Evolutionary conservation across 495 filamentous ascomycete genomes (phyloP).

Genomic region (Sordaria brevicollis): DNA sequence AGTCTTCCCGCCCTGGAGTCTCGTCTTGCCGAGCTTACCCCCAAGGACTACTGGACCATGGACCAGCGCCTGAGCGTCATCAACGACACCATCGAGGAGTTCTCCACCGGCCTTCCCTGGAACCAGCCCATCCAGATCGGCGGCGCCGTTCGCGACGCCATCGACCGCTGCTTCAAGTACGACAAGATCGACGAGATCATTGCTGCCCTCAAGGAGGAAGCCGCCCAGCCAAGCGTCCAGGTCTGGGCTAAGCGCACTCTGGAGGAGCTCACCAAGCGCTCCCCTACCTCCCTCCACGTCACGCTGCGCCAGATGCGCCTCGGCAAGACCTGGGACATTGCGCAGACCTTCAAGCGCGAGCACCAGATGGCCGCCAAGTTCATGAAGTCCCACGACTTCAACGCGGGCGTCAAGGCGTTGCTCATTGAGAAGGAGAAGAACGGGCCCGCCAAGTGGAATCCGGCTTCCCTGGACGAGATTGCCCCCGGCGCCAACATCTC

Average conservation of each 20-base stretch:
- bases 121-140: conserved; percentile 52
- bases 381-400: conserved; percentile 82
- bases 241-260: conserved; percentile 70
- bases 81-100: conserved; percentile 86
- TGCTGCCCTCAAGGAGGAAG: conserved; percentile 41
- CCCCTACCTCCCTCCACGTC: conserved; percentile 76
- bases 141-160: conserved; percentile 58
- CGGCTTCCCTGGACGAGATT: conserved; percentile 55
- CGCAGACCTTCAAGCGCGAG: conserved; percentile 74
- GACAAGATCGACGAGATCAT: conserved; percentile 61
- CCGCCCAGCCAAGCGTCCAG: conserved; percentile 39
- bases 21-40: conserved; percentile 79
- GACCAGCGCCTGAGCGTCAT: conserved; percentile 55
- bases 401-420: conserved; percentile 68
- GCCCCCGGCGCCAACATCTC: conserved; percentile 32
- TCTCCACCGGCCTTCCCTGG: conserved; percentile 66
- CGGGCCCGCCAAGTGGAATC: conserved; percentile 53
- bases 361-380: conserved; percentile 68
- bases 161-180: conserved; percentile 74
- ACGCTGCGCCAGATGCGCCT: conserved; percentile 69
- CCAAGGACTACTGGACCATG: conserved; percentile 59
- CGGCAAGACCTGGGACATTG: conserved; percentile 64
- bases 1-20: conserved; percentile 67
- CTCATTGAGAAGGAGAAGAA: conserved; percentile 52
- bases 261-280: conserved; percentile 58